These are phyloP conservation scores for Thalassiosira mediterranea DNA, from an alignment of 352 stramenopile genomes.

Conservation along the genomic window DNA sequence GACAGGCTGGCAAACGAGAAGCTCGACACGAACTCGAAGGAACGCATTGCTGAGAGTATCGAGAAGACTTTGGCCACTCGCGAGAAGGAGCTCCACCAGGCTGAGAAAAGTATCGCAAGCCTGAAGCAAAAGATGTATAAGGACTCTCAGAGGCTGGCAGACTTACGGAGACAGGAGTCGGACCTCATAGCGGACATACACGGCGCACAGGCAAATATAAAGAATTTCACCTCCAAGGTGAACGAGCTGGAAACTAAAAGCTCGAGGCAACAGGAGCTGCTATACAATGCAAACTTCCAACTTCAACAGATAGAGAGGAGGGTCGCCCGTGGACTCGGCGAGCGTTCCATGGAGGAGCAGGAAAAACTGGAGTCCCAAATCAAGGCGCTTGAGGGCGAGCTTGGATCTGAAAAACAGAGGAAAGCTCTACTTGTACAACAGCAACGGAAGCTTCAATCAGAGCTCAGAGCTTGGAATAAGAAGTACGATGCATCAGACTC, in stretches of 20 bases:
- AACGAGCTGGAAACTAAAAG: slow-evolving; percentile 89
- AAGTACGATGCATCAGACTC: slow-evolving; percentile 79
- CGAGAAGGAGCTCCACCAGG: slow-evolving; percentile 70
- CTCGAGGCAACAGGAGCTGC: slow-evolving; percentile 91
- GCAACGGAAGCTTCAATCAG: slow-evolving; percentile 91
- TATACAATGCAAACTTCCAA: slow-evolving; percentile 97
- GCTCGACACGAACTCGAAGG: slow-evolving; percentile 76
- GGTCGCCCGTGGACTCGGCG: slow-evolving; percentile 90
- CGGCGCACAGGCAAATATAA: slow-evolving; percentile 85
- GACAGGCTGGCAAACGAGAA: slow-evolving; percentile 63
- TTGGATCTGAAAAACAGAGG: slow-evolving; percentile 89
- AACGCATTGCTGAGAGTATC: slow-evolving; percentile 85
- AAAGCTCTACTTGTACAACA: slow-evolving; percentile 90
- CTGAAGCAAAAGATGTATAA: slow-evolving; percentile 94
- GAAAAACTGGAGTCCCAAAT: slow-evolving; percentile 91
- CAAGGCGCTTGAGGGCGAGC: slow-evolving; percentile 88
- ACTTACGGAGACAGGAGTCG: slow-evolving; percentile 88
- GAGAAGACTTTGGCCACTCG: slow-evolving; percentile 73
- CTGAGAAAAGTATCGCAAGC: slow-evolving; percentile 83
- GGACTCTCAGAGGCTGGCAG: slow-evolving; percentile 89
- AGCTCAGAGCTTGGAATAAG: slow-evolving; percentile 85
- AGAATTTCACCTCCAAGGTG: slow-evolving; percentile 90
- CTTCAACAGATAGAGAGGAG: slow-evolving; percentile 96
- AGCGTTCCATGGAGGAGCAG: slow-evolving; percentile 93
- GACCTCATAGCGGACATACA: slow-evolving; percentile 91